Percentiles rank a stretch among this genome's conserved stretches.
Conservation (phyloP, 805 yeast genomes). For the Nakazawaea peltata region DNA sequence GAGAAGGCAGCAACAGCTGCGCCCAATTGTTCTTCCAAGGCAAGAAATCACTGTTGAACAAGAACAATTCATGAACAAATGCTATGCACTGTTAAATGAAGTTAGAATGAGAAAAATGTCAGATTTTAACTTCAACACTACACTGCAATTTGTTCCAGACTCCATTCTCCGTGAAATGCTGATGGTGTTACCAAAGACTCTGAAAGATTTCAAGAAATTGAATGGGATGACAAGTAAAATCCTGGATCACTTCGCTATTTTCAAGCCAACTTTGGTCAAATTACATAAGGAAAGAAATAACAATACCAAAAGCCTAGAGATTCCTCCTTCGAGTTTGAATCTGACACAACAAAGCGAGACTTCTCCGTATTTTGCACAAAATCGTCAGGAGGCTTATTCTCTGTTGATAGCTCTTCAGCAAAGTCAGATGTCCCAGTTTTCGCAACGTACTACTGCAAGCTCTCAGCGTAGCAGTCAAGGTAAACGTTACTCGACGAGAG, state of each 20-base stretch:
- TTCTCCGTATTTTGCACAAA: slow-evolving; percentile 10
- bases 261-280: slow-evolving; percentile 16
- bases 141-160: slow-evolving; percentile 28
- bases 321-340: slow-evolving; percentile 4
- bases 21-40: slow-evolving; percentile 15
- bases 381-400: slow-evolving; percentile 8
- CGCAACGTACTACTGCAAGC: not conserved
- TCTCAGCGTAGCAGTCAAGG: not conserved
- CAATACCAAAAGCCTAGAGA: slow-evolving; percentile 3
- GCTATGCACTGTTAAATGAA: slow-evolving; percentile 26
- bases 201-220: slow-evolving; percentile 34
- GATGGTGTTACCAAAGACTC: slow-evolving; percentile 40
- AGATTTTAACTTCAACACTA: slow-evolving; percentile 25
- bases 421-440: not conserved
- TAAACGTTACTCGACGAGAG: not conserved
- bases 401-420: slow-evolving; percentile 2
- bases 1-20: slow-evolving; percentile 9
- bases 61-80: slow-evolving; percentile 20
- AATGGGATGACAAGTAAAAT: slow-evolving; percentile 26
- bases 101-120: slow-evolving; percentile 35
- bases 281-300: slow-evolving; percentile 15
- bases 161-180: slow-evolving; percentile 48
- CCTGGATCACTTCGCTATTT: slow-evolving; percentile 17
- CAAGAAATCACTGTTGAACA: slow-evolving; percentile 15
- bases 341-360: slow-evolving; percentile 2